phyloP scores from a whole-genome alignment of 106 monocot genomes.

The Allium fistulosum region DNA sequence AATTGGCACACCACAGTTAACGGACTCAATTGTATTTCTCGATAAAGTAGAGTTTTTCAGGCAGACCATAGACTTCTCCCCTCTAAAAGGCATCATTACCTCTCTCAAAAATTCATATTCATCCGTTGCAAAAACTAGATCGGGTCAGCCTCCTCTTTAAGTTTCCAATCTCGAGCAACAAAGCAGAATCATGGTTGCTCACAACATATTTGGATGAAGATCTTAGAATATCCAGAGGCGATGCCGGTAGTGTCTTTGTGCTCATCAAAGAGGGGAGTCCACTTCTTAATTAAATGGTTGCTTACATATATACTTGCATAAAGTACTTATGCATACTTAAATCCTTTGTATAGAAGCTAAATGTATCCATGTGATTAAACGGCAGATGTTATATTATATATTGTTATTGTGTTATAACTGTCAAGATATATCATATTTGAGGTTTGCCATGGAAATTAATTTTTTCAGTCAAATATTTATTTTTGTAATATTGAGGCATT shows the following conservation, averaged over 20 bases:
- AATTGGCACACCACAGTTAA: slow-evolving; percentile 82
- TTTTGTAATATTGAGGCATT: too few species aligned
- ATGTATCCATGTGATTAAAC: too few species aligned
- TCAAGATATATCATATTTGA: too few species aligned
- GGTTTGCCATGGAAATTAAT: too few species aligned
- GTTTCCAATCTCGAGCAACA: slow-evolving; percentile 50
- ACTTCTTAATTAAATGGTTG: slow-evolving; percentile 23
- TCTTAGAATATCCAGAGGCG: slow-evolving; percentile 68
- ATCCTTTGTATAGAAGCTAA: too few species aligned
- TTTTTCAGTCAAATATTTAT: too few species aligned
- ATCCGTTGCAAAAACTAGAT: slow-evolving; percentile 48
- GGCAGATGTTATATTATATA: too few species aligned
- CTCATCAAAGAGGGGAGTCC: slow-evolving; percentile 80
- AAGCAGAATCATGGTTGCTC: slow-evolving; percentile 58
- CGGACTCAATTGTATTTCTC: slow-evolving; percentile 71
- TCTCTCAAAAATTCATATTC: slow-evolving; percentile 78
- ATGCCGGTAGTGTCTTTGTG: slow-evolving; percentile 64
- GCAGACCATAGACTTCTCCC: slow-evolving; percentile 83
- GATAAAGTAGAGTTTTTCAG: slow-evolving; percentile 78
- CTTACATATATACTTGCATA: too few species aligned
- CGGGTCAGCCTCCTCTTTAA: slow-evolving; percentile 82
- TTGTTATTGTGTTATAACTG: too few species aligned
- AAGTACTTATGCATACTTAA: too few species aligned
- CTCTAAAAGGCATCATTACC: slow-evolving; percentile 60
- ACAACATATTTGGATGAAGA: slow-evolving; percentile 42